phyloP scores from a whole-genome alignment of 495 filamentous ascomycete species.

The Glutinoglossum americanum region DNA sequence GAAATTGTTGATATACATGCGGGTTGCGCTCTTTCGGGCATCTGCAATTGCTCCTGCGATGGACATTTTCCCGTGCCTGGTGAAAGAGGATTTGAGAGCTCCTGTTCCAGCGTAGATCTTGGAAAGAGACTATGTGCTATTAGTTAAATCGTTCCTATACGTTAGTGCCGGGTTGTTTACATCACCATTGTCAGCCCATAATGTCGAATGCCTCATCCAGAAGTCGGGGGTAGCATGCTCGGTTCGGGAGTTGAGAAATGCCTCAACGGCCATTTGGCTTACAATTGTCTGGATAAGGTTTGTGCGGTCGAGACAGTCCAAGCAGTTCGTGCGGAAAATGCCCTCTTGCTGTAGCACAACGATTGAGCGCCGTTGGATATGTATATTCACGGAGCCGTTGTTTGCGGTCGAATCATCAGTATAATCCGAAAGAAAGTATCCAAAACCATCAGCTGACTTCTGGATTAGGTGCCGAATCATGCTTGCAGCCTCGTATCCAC shows the following conservation, averaged over 20 bases:
- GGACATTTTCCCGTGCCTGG: conserved; percentile 90
- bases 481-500: conserved; percentile 72
- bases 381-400: background rate
- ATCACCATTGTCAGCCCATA: conserved; percentile 99
- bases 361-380: conserved; percentile 24
- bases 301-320: conserved; percentile 89
- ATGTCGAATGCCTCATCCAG: conserved; percentile 68
- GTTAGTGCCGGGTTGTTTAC: conserved; percentile 13
- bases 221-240: conserved; percentile 52
- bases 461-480: conserved; percentile 54
- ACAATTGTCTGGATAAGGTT: conserved; percentile 93
- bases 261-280: conserved; percentile 71
- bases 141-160: background rate
- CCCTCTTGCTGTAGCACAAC: conserved; percentile 80
- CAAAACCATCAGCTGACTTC: conserved; percentile 62
- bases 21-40: conserved; percentile 77
- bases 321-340: conserved; percentile 84
- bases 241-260: conserved; percentile 48
- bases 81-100: conserved; percentile 87
- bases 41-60: conserved; percentile 86
- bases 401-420: conserved; percentile 20
- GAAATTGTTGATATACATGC: conserved; percentile 94
- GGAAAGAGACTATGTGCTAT: conserved; percentile 33
- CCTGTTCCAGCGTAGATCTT: conserved; percentile 95
- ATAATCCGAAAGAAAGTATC: conserved; percentile 70